phyloP scores from a whole-genome alignment of 2,329 filamentous ascomycete species.

The Dissoconium aciculare region DNA sequence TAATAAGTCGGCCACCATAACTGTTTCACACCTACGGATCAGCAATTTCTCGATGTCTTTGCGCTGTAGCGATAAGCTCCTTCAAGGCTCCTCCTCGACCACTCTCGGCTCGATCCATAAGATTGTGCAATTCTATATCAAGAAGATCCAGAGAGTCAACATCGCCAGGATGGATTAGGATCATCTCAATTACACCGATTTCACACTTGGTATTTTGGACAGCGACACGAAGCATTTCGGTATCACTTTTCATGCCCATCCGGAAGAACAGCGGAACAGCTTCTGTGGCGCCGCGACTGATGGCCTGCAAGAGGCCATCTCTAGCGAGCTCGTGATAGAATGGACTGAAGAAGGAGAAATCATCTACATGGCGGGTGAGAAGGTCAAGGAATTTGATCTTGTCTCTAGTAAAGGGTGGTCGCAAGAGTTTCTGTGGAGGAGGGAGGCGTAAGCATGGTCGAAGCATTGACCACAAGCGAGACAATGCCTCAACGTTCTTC shows the following conservation, averaged over 20 bases:
- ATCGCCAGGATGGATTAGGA: too few relatives aligned
- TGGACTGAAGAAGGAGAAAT: slow-evolving; percentile 6
- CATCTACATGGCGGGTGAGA: slow-evolving; percentile 4
- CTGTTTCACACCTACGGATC: too few relatives aligned
- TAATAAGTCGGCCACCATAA: too few relatives aligned
- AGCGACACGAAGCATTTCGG: slow-evolving; percentile 18
- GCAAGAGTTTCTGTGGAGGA: slow-evolving; percentile 9
- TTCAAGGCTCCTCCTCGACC: too few relatives aligned
- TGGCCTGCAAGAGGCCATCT: slow-evolving; percentile 18
- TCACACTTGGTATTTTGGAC: too few relatives aligned
- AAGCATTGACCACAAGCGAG: slow-evolving; percentile 6
- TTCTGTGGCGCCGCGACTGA: slow-evolving; percentile 11
- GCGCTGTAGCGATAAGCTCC: too few relatives aligned
- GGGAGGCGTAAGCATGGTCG: slow-evolving; percentile 12
- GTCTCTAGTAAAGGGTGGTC: slow-evolving; percentile 16
- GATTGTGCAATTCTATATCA: too few relatives aligned
- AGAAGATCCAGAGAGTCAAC: too few relatives aligned
- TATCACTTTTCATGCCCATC: slow-evolving; percentile 14
- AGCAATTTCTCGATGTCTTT: too few relatives aligned
- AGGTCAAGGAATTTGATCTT: slow-evolving; percentile 13
- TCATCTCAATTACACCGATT: too few relatives aligned
- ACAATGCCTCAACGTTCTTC: too few relatives aligned
- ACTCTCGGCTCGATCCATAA: too few relatives aligned
- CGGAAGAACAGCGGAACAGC: slow-evolving; percentile 14
- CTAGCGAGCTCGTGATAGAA: slow-evolving; percentile 16